phyloP scores from a whole-genome alignment of 2,329 filamentous ascomycete species.

The Simplicillium aogashimaense region DNA sequence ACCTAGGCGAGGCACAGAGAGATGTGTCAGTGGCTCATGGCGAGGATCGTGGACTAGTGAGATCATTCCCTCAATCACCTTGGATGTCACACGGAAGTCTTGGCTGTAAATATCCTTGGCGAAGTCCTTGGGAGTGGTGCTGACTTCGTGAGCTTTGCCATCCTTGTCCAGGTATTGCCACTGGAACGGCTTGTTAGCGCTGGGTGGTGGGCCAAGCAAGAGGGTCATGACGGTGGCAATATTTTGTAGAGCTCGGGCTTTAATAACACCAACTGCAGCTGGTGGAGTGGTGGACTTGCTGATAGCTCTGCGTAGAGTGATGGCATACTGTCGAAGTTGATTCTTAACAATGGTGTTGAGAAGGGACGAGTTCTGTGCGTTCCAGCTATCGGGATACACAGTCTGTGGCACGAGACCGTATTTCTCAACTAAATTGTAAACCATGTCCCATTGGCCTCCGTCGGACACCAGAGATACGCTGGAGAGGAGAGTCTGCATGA shows the following conservation, averaged over 20 bases:
- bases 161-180: slow-evolving; percentile 72
- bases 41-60: slow-evolving; percentile 81
- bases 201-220: slow-evolving; percentile 70
- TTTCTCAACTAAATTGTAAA: slow-evolving; percentile 74
- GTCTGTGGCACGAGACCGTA: slow-evolving; percentile 80
- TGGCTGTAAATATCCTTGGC: slow-evolving; percentile 55
- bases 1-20: slow-evolving; percentile 70
- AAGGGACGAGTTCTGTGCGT: slow-evolving; percentile 58
- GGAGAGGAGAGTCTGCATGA: slow-evolving; percentile 60
- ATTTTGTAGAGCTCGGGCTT: slow-evolving; percentile 68
- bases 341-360: slow-evolving; percentile 71
- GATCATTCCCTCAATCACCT: slow-evolving; percentile 59
- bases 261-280: slow-evolving; percentile 37
- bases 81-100: slow-evolving; percentile 47
- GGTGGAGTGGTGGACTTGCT: slow-evolving; percentile 19
- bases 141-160: slow-evolving; percentile 52
- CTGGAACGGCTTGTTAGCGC: slow-evolving; percentile 56
- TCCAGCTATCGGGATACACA: slow-evolving; percentile 75
- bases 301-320: slow-evolving; percentile 56
- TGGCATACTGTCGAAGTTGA: slow-evolving; percentile 76
- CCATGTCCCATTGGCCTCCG: slow-evolving; percentile 90
- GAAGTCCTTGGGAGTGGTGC: slow-evolving; percentile 60
- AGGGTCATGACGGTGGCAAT: slow-evolving; percentile 75
- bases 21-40: slow-evolving; percentile 59
- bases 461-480: slow-evolving; percentile 55